phyloP scores from a whole-genome alignment of 2,329 filamentous ascomycete species.

The Fusarium oligoseptatum region DNA sequence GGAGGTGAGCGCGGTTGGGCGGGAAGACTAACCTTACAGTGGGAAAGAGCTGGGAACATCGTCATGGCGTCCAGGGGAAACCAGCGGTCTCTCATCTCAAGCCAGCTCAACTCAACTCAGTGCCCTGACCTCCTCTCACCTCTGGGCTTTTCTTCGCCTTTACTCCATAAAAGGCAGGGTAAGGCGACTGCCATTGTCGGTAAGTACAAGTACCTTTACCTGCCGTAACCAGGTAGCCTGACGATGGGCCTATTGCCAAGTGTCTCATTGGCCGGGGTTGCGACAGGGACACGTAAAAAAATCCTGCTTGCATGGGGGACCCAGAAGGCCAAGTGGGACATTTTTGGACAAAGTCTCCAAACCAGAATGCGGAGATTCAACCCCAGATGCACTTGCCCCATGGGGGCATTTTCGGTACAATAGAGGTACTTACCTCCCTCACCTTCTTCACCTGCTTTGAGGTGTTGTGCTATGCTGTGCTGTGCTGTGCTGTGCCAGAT shows the following conservation, averaged over 20 bases:
- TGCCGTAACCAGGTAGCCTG: slow-evolving; percentile 39
- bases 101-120: not conserved
- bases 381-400: slow-evolving; percentile 36
- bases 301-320: slow-evolving; percentile 21
- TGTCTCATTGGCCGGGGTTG: slow-evolving; percentile 31
- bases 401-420: slow-evolving; percentile 25
- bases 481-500: not conserved
- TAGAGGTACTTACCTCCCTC: not conserved
- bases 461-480: not conserved
- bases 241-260: slow-evolving; percentile 2
- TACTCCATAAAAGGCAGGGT: slow-evolving; percentile 21
- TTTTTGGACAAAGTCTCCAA: slow-evolving; percentile 40
- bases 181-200: slow-evolving; percentile 14
- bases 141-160: not conserved
- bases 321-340: slow-evolving; percentile 12
- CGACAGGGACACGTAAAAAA: slow-evolving; percentile 20
- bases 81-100: not conserved
- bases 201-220: slow-evolving; percentile 11
- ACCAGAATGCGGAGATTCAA: slow-evolving; percentile 37
- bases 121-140: not conserved
- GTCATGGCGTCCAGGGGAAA: slow-evolving; percentile 5
- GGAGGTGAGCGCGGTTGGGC: slow-evolving; percentile 5
- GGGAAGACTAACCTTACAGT: not conserved
- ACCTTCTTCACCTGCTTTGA: not conserved
- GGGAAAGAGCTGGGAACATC: slow-evolving; percentile 7